phyloP scores from a whole-genome alignment of 2,329 filamentous ascomycete species.

The Plectosphaerella cucumerina region DNA sequence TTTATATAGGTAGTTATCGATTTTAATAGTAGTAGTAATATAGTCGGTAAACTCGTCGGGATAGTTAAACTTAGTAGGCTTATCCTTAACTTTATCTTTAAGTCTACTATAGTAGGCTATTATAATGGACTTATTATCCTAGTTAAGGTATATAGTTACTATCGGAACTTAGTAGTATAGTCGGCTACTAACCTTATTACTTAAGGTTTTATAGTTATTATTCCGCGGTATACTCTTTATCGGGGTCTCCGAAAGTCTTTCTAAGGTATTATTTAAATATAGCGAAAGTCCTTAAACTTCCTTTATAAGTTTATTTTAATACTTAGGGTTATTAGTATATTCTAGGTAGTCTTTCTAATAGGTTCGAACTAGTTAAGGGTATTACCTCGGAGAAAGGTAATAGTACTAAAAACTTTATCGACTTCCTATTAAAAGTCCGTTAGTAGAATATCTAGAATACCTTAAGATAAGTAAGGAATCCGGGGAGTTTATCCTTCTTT shows the following conservation, averaged over 20 bases:
- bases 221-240: background rate
- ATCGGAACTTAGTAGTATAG: background rate
- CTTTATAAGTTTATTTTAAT: background rate
- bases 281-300: background rate
- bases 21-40: background rate
- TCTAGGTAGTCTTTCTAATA: background rate
- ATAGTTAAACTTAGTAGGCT: background rate
- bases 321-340: background rate
- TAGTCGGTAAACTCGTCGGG: background rate
- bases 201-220: background rate
- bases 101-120: background rate
- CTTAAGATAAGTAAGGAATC: no score
- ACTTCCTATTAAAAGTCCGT: no score
- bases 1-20: no score
- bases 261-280: background rate
- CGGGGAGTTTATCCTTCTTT: background rate
- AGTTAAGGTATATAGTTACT: background rate
- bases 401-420: no score
- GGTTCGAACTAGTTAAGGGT: no score
- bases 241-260: background rate
- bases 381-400: no score
- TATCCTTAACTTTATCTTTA: background rate
- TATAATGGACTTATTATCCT: background rate
- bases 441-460: no score
- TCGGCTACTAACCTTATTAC: background rate